These are phyloP conservation scores for Knufia fluminis DNA, from an alignment of 2,329 filamentous ascomycete genomes.

Conservation along the genomic window DNA sequence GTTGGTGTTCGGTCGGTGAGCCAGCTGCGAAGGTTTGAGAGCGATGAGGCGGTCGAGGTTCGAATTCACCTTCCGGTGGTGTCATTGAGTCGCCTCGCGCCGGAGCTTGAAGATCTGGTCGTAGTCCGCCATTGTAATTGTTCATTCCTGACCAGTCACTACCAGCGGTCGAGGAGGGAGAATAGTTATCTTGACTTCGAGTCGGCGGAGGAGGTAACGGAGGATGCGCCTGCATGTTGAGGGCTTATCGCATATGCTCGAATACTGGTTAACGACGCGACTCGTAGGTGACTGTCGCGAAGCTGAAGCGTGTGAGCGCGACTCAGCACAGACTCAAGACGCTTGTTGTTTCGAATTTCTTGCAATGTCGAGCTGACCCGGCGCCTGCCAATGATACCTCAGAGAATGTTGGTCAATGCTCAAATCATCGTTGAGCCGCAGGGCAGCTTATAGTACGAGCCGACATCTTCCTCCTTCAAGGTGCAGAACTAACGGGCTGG, in stretches of 20 bases:
- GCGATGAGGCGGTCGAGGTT: conserved; percentile 13
- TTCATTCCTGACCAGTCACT: conserved; percentile 70
- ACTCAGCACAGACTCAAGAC: background rate
- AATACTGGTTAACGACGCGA: background rate
- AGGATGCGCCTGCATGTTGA: conserved; percentile 3
- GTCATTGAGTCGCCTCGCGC: conserved; percentile 13
- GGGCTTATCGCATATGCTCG: background rate
- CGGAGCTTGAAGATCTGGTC: conserved; percentile 37
- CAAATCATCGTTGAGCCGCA: background rate
- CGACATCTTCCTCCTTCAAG: background rate
- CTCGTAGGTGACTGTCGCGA: background rate
- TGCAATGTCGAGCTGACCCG: background rate
- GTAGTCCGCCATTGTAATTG: conserved; percentile 49
- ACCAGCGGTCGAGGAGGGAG: conserved; percentile 70
- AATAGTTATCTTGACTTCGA: conserved; percentile 47
- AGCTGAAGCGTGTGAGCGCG: background rate
- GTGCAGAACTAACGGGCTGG: background rate
- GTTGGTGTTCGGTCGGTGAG: conserved; percentile 23
- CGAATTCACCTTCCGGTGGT: conserved; percentile 11
- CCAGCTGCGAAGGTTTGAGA: conserved; percentile 14
- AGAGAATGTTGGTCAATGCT: background rate
- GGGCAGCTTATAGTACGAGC: too few relatives aligned
- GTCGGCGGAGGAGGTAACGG: conserved; percentile 5
- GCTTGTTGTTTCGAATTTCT: conserved; percentile 3
- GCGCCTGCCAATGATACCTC: conserved; percentile 5